Conservation (phyloP, 768 basidiomycete genomes). For the Rhizopogon vinicolor region DNA sequence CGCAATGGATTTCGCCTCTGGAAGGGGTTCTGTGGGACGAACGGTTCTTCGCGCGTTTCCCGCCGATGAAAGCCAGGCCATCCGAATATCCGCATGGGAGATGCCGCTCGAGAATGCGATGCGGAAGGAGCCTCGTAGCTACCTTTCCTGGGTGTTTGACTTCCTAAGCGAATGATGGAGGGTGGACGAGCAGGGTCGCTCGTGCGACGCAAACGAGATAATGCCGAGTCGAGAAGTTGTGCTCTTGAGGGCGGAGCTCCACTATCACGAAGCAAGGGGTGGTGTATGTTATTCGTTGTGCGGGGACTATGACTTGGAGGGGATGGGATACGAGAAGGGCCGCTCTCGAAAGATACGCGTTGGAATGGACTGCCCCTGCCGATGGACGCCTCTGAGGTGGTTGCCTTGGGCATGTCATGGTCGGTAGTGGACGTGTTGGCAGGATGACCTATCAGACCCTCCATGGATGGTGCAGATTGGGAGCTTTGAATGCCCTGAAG, state of each 20-base stretch:
- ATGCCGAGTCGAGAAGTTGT: not conserved
- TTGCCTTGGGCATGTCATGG: constrained; percentile 12
- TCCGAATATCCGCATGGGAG: constrained; percentile 57
- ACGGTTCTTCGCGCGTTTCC: constrained; percentile 47
- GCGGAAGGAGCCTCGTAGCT: constrained; percentile 28
- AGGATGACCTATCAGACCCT: constrained; percentile 17
- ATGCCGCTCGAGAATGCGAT: constrained; percentile 39
- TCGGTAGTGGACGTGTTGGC: constrained; percentile 12
- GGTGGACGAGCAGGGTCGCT: constrained; percentile 4
- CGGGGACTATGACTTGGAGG: constrained; percentile 25
- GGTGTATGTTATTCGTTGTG: constrained; percentile 28
- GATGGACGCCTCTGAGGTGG: constrained; percentile 32
- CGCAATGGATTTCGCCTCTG: constrained; percentile 23
- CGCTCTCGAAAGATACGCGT: constrained; percentile 51
- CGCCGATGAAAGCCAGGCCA: constrained; percentile 50
- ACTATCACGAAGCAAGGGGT: constrained; percentile 16
- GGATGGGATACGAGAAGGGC: constrained; percentile 31
- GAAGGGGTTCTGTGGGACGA: constrained; percentile 55
- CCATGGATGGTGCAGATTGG: constrained; percentile 38
- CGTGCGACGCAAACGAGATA: constrained; percentile 4
- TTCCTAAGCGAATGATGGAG: constrained; percentile 8
- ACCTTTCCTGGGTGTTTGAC: constrained; percentile 15
- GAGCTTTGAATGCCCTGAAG: constrained; percentile 36
- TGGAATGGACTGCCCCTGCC: constrained; percentile 44
- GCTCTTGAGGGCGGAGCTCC: constrained; percentile 4